Evolutionary conservation across 805 yeast genomes (phyloP).

Genomic region (Starmerella geochares): DNA sequence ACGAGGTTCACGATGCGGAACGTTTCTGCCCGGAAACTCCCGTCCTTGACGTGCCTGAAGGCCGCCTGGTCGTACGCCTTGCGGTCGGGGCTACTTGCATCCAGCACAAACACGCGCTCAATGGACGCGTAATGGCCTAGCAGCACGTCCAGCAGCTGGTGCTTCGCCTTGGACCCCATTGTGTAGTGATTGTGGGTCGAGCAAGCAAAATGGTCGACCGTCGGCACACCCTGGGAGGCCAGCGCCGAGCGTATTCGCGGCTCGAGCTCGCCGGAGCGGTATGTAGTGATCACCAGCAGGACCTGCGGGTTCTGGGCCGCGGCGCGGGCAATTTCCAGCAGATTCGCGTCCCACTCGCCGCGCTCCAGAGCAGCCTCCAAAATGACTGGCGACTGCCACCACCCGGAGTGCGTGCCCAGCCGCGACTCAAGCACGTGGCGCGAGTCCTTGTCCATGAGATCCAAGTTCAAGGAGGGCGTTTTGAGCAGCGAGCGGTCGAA

Average conservation of each 20-base stretch:
- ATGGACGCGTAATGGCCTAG: constrained; percentile 15
- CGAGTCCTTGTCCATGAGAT: constrained; percentile 16
- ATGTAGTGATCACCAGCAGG: constrained; percentile 21
- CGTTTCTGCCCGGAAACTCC: constrained; percentile 16
- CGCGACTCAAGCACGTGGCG: constrained; percentile 14
- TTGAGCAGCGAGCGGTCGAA: constrained; percentile 23
- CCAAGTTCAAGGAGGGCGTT: constrained; percentile 16
- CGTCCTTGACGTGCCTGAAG: constrained; percentile 7
- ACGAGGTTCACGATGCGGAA: constrained; percentile 5
- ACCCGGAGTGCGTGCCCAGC: constrained; percentile 14
- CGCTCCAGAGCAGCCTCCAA: constrained; percentile 15
- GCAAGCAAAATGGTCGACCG: constrained; percentile 20
- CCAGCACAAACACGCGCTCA: constrained; percentile 18
- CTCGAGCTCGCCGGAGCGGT: constrained; percentile 12
- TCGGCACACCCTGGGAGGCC: constrained; percentile 11
- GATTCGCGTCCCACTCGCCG: constrained; percentile 18
- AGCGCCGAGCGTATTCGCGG: constrained; percentile 15
- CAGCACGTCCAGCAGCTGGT: constrained; percentile 18
- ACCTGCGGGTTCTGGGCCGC: constrained; percentile 1
- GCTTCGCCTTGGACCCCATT: constrained; percentile 10
- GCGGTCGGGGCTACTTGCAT: constrained; percentile 17
- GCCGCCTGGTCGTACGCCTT: constrained; percentile 7
- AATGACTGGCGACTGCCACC: constrained; percentile 19
- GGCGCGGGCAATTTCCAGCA: constrained; percentile 16
- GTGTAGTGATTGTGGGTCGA: not conserved